Evolutionary conservation across 108 stramenopile species (phyloP).

Genomic region (Cyclotella kingstonii): DNA sequence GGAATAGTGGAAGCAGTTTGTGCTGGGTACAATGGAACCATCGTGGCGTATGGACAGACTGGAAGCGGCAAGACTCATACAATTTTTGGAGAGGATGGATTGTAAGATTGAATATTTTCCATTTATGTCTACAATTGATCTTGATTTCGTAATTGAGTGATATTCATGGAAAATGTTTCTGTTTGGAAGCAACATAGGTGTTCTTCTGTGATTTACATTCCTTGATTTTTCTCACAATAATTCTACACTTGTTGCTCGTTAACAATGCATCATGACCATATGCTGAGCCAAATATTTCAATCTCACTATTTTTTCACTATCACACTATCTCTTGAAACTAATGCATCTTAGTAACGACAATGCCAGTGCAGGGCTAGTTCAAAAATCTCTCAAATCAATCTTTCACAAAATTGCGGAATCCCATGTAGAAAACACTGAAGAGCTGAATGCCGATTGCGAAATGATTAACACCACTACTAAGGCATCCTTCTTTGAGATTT

Average conservation of each 20-base stretch:
- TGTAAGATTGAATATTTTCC: slow-evolving; percentile 21
- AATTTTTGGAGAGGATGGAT: slow-evolving; percentile 36
- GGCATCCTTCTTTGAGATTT: slow-evolving; percentile 54
- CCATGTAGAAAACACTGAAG: not conserved
- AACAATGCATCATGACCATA: slow-evolving; percentile 1
- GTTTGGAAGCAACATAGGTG: no score
- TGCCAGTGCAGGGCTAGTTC: slow-evolving; percentile 38
- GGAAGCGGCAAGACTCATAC: slow-evolving; percentile 48
- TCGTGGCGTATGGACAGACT: slow-evolving; percentile 50
- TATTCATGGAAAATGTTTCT: no score
- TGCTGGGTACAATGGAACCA: slow-evolving; percentile 47
- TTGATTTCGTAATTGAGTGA: not conserved
- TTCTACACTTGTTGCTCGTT: not conserved
- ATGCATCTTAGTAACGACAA: slow-evolving; percentile 6
- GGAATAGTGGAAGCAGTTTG: slow-evolving; percentile 44
- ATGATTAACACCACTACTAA: slow-evolving; percentile 37
- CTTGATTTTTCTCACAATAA: not conserved
- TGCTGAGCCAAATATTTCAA: no score
- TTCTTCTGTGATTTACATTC: not conserved
- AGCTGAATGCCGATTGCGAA: slow-evolving; percentile 1
- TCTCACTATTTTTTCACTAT: not conserved
- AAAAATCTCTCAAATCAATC: slow-evolving; percentile 44
- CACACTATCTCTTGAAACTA: not conserved
- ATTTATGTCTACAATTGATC: no score
- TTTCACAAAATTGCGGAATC: slow-evolving; percentile 30